Evolutionary conservation across 495 filamentous ascomycete genomes (phyloP).

Genomic region (Acidiella bohemica): DNA sequence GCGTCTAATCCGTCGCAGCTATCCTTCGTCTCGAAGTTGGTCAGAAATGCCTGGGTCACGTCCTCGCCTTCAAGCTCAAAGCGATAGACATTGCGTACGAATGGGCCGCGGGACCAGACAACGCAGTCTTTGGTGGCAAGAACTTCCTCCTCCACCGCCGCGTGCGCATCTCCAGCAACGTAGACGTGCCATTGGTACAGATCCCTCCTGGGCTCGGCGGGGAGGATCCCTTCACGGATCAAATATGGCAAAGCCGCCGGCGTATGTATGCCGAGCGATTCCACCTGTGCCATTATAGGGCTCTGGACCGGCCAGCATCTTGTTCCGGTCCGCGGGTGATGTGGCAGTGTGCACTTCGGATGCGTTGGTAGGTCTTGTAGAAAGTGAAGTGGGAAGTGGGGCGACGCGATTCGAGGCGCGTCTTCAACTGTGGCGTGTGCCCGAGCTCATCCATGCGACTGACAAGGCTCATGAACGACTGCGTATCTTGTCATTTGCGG

Average conservation of each 20-base stretch:
- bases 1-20: background rate
- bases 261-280: slow-evolving; percentile 75
- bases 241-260: slow-evolving; percentile 73
- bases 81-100: slow-evolving; percentile 75
- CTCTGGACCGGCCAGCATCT: too few relatives aligned
- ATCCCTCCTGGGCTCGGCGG: slow-evolving; percentile 48
- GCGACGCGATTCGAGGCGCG: too few relatives aligned
- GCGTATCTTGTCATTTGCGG: too few relatives aligned
- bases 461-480: too few relatives aligned
- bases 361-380: too few relatives aligned
- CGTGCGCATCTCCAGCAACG: slow-evolving; percentile 31
- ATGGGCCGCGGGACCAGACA: slow-evolving; percentile 77
- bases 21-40: slow-evolving; percentile 45
- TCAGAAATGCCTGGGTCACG: slow-evolving; percentile 70
- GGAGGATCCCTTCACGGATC: slow-evolving; percentile 65
- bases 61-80: slow-evolving; percentile 78
- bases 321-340: too few relatives aligned
- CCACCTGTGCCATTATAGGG: slow-evolving; percentile 90
- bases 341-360: too few relatives aligned
- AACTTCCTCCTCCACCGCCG: slow-evolving; percentile 52
- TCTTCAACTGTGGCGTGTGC: too few relatives aligned
- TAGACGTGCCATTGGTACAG: slow-evolving; percentile 63
- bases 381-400: too few relatives aligned
- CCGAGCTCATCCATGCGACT: too few relatives aligned
- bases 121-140: slow-evolving; percentile 69